Percentiles rank a stretch among this genome's conserved stretches.
phyloP scores from a whole-genome alignment of 116 monocot species.

The Posidonia oceanica region DNA sequence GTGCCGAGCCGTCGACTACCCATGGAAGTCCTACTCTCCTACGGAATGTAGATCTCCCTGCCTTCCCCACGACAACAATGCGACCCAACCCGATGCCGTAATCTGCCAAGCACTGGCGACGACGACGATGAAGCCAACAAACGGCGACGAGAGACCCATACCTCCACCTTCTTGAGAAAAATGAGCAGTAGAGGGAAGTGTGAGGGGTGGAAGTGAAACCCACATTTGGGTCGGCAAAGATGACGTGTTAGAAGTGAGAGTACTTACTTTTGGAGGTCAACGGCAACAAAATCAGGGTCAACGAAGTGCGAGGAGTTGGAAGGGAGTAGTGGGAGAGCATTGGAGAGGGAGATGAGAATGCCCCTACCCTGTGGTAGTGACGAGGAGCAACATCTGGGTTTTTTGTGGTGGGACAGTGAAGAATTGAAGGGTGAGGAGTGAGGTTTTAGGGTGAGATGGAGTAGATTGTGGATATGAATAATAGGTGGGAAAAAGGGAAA shows the following conservation, averaged over 20 bases:
- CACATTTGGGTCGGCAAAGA: neutral
- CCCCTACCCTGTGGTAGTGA: neutral
- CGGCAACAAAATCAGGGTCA: constrained; percentile 8
- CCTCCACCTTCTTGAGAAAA: neutral
- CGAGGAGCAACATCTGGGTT: too few species aligned
- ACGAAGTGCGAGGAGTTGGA: neutral
- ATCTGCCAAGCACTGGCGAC: constrained; percentile 16
- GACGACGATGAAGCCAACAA: neutral
- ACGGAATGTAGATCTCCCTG: constrained; percentile 6
- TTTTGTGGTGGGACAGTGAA: too few species aligned
- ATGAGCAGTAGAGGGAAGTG: neutral
- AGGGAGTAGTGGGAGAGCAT: neutral
- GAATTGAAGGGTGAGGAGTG: too few species aligned
- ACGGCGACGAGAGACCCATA: neutral
- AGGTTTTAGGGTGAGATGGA: too few species aligned
- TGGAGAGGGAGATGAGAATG: neutral
- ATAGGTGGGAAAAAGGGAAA: too few species aligned
- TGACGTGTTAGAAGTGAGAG: neutral
- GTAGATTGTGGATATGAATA: too few species aligned
- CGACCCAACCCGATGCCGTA: constrained; percentile 21
- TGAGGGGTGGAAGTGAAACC: neutral
- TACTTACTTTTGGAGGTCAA: constrained; percentile 3
- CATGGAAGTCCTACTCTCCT: too few species aligned
- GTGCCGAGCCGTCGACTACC: too few species aligned
- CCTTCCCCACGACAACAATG: constrained; percentile 10